Evolutionary conservation across 495 filamentous ascomycete species (phyloP), one percentile per base, ranked within the genome.

Genomic region (Penicillium canescens): DNA sequence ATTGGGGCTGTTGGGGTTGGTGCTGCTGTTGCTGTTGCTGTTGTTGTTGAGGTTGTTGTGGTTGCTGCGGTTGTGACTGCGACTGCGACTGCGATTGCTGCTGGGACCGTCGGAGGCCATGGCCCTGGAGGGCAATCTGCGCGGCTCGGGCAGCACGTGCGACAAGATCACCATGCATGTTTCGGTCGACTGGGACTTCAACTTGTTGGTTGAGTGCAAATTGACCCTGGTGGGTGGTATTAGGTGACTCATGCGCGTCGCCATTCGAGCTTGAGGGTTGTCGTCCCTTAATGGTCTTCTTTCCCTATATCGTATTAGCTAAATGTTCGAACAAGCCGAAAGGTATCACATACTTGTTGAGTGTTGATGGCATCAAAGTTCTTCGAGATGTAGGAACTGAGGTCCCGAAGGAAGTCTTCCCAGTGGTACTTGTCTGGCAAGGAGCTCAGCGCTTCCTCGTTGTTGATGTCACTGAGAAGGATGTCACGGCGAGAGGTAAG

Each of bases 361-460:
- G 70, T 73, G 49, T 83, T 83, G 37, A 91, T 85, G 4, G 73
- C 68, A 51, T 86, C 82, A 50, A 90, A 84, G 50, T 91, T 88
- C 56, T 89, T 86, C 49, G 83, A 87, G 40, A 96, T 78, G 68
- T 91, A 92, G 14, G 70, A 77, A 61, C 86, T 88, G 4, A 96
- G 73, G 49, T 85, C 84, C 26, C 86, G 79, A 10, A 93, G 73
- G 53, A 96, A 92, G 28, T 89, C 87, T 36, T 86, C 84, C 78
- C 87, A 86, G n/a, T 88, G 82, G 61, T 90, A 95, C 60, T 90
- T 88, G 53, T 88, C 86, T 1, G 82, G 84, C 23, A 96, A 70
- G 16, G 75, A 74, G 48, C 74, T 82, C 52, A 89, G 78, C 36
- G 74, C 81, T 42, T 87, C 84, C 42, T 79, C 73, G 26, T 85